phyloP scores from a whole-genome alignment of 208 protist species.

The Trypanosoma vivax region DNA sequence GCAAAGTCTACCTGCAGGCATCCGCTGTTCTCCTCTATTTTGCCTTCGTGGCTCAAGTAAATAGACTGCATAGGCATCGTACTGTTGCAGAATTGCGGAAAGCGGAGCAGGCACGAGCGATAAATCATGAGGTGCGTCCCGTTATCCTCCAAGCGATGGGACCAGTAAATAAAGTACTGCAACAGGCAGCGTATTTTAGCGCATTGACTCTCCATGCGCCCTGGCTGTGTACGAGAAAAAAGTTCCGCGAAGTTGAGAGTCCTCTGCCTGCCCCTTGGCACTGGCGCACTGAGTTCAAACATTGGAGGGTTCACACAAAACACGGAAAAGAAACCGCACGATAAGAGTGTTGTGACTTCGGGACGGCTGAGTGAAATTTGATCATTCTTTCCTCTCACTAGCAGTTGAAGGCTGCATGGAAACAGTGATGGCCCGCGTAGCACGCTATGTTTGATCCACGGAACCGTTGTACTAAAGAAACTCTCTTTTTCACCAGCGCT shows the following conservation, averaged over 20 bases:
- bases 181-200: constrained; percentile 55
- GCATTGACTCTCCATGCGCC: constrained; percentile 20
- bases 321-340: constrained; percentile 63
- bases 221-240: constrained; percentile 11
- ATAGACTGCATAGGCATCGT: constrained; percentile 19
- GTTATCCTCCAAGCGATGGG: constrained; percentile 3
- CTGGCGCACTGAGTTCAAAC: background rate
- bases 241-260: constrained; percentile 49
- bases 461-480: constrained; percentile 44
- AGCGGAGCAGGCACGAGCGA: constrained; percentile 23
- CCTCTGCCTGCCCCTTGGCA: constrained; percentile 11
- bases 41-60: constrained; percentile 12
- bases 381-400: constrained; percentile 21
- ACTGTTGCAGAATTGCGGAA: constrained; percentile 38
- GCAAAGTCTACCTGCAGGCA: constrained; percentile 86
- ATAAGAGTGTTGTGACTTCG: constrained; percentile 33
- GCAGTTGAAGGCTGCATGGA: constrained; percentile 21
- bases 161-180: constrained; percentile 44
- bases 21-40: constrained; percentile 58
- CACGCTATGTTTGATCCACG: constrained; percentile 49
- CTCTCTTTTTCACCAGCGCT: constrained; percentile 12
- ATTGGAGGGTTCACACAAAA: constrained; percentile 33
- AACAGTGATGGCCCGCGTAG: constrained; percentile 16
- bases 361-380: constrained; percentile 23
- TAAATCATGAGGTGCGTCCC: constrained; percentile 28